These are phyloP conservation scores for Prunus mira DNA, from an alignment of 306 rosid species.

Conservation along the genomic window DNA sequence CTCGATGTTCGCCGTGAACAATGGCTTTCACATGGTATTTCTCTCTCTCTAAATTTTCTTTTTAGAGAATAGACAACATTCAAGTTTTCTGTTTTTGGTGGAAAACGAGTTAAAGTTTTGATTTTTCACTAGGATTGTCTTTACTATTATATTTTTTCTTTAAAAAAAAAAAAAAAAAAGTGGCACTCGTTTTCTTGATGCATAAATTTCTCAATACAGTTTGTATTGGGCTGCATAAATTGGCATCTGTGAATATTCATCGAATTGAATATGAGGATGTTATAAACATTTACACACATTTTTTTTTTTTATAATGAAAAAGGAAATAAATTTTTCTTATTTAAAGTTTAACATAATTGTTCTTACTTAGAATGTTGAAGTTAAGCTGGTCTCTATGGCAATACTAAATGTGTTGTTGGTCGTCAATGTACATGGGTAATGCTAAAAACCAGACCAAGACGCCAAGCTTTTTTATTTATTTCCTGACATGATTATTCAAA, in stretches of 20 bases:
- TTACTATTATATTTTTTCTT: neutral
- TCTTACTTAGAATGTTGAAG: neutral
- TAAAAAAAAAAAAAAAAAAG: neutral
- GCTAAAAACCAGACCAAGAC: neutral
- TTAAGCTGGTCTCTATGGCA: neutral
- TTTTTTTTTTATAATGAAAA: neutral
- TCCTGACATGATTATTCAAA: neutral
- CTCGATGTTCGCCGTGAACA: constrained; percentile 69
- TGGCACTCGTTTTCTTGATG: neutral
- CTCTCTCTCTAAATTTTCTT: neutral
- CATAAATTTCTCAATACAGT: neutral
- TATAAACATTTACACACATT: neutral
- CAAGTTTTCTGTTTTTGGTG: neutral
- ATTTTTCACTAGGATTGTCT: neutral
- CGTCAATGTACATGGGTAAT: neutral
- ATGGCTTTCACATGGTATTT: constrained; percentile 60
- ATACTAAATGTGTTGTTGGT: neutral
- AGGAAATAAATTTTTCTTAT: neutral
- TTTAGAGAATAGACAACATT: neutral
- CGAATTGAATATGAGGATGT: neutral
- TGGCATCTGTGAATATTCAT: neutral
- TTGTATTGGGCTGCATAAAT: neutral
- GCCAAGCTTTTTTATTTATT: neutral
- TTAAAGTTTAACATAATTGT: neutral
- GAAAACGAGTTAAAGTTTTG: neutral